Base-by-base conservation (phyloP, 2,329 filamentous ascomycete species). In the Colletotrichum sp. region DNA sequence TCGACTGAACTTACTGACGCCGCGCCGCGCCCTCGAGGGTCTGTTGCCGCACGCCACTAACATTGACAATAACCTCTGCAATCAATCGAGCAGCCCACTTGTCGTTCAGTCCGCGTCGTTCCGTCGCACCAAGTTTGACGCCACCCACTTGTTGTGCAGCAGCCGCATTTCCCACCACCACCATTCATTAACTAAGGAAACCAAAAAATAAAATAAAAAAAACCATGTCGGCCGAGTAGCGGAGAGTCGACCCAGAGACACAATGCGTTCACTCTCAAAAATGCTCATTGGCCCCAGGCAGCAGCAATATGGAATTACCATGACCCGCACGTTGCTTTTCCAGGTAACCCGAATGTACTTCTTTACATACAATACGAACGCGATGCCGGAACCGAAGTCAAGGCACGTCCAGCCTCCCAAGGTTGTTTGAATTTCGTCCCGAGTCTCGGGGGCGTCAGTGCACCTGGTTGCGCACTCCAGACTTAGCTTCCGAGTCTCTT, bases 151-250 rank as follows among this genome's bases (percentile, higher is more conserved):
- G 34, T 30, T 62, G 68, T 69, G 55, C 52, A 24, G 7, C 55
- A 68, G 65, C 65, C 48, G 65, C 58, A 32, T 32, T 59, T 28
- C 30, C 14, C 43, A n/a, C 28, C 64, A 13, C 48, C 43, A 21
- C 55, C 16, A 38, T 18, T 9, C 36, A 38, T 32, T 3, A 24
- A 55, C 30, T 64, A 48, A 36, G 34, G 26, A 56, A 26, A 26
- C 26, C 26, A 26, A 26, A 26, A 26, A 26, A 26, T 24, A 52
- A 8, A 8, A n/a, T 13, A n/a, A n/a, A 21, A 18, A 34, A 34
- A 61, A 34, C 5, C 18, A 8, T 14, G 73, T 73, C 69, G 73
- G 73, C 73, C 73, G 73, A 69, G 63, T 75, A 73, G 48, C 63
- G 56, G 73, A 64, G 30, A 48, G n/a, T 55, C 4, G 12, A 24